Evolutionary conservation across 148 eudicot genomes (phyloP), one percentile per base, ranked within the genome.

Genomic region (Chenopodium berlandieri): DNA sequence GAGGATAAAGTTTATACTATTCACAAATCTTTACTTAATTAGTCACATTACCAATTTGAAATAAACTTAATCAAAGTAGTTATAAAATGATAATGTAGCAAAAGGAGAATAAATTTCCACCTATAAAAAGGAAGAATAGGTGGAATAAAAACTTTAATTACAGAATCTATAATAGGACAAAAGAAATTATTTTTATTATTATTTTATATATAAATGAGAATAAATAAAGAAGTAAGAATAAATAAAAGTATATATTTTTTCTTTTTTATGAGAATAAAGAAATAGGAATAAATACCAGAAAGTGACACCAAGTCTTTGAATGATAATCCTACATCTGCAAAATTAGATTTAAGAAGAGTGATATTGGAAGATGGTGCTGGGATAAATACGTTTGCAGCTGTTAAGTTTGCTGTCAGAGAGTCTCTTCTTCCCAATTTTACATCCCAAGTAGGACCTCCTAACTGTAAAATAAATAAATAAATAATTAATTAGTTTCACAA

Each of bases 371-470:
- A 22, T 7, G 89, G 89, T 22, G 88, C 16, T 7, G 92, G 92
- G 13, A 90, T 76, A n/a, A 82, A 76, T n/a, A 78, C 48, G 68
- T 86, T 88, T 17, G 90, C 92, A 3, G 82, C 90, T 1, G 79
- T 80, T 25, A 25, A 75, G 54, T 82, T 90, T 19, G 92, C 86
- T 1, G 86, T 85, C 31, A 80, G 14, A 0, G 92, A 83, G 82
- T 90, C 92, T 79, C 89, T 83, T 75, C 92, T 86, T 78, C 92
- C 92, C 70, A 90, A 79, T 66, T 54, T 62, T 32, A 90, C 92
- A 32, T 86, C 80, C 85, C 88, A 88, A 9, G 48, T 62, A 23
- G 88, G 88, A 22, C 90, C 92, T 72, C 92, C 92, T 70, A 86
- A 54, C 92, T 88, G 80, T 40, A 68, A 19, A 62, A 12, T 56